These are phyloP conservation scores for Tetrastigma voinierianum DNA, from an alignment of 164 flowering plant species.

Conservation along the genomic window DNA sequence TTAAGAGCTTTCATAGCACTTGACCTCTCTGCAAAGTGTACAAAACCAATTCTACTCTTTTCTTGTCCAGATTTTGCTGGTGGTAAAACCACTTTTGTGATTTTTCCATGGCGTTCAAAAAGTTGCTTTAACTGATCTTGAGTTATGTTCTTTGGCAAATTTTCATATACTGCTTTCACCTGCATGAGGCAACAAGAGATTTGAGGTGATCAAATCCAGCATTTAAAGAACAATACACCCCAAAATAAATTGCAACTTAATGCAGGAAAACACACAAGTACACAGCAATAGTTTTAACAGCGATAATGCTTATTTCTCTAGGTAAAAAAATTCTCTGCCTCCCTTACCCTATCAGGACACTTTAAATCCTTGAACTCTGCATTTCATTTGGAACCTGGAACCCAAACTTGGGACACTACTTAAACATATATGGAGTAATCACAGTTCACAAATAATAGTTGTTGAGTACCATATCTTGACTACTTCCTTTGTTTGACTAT, in stretches of 20 bases:
- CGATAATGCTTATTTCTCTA: no score
- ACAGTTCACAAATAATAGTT: no score
- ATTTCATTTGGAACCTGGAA: no score
- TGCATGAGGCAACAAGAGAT: constrained; percentile 19
- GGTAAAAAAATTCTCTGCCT: no score
- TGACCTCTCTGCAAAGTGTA: constrained; percentile 80
- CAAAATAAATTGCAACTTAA: neutral
- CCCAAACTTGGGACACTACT: no score
- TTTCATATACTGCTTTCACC: constrained; percentile 89
- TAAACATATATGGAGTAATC: no score
- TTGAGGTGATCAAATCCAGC: neutral
- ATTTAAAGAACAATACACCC: neutral
- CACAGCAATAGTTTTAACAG: neutral
- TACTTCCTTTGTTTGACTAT: no score
- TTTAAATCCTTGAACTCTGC: no score
- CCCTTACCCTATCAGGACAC: no score
- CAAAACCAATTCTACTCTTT: constrained; percentile 75
- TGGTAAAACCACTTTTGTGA: constrained; percentile 82
- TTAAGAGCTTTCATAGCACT: constrained; percentile 80
- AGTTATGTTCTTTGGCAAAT: constrained; percentile 66
- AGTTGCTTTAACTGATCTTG: constrained; percentile 63
- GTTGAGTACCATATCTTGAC: no score
- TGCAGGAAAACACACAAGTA: neutral
- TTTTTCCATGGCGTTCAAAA: constrained; percentile 79
- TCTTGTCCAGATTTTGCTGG: constrained; percentile 80